A percentile compares a stretch with the other conserved stretches of the same genome.
These are phyloP conservation scores for Tulasnella sp. DNA, from an alignment of 768 basidiomycete genomes.

Conservation along the genomic window DNA sequence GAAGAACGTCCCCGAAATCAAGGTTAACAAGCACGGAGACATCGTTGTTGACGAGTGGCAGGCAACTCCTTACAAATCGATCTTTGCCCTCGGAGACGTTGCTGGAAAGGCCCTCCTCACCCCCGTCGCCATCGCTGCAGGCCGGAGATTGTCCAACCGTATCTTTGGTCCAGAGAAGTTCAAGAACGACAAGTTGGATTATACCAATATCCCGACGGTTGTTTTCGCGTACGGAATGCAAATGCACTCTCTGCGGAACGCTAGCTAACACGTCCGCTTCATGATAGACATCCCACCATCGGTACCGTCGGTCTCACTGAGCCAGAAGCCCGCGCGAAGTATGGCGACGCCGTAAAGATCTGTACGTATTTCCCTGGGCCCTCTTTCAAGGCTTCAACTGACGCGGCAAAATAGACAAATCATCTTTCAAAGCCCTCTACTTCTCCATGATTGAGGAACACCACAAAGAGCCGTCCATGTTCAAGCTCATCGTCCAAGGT, in stretches of 20 bases:
- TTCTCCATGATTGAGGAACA: conserved; percentile 82
- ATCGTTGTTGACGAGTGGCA: conserved; percentile 88
- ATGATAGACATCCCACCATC: conserved; percentile 77
- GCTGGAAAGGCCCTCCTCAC: conserved; percentile 88
- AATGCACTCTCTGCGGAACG: conserved; percentile 22
- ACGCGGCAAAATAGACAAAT: conserved; percentile 50
- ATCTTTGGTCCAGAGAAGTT: conserved; percentile 81
- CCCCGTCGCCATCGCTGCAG: conserved; percentile 96
- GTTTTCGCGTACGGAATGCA: conserved; percentile 81
- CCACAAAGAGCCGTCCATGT: conserved; percentile 91
- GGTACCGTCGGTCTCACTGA: conserved; percentile 95
- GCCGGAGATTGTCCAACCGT: conserved; percentile 78
- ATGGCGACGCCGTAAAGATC: conserved; percentile 82
- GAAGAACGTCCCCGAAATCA: conserved; percentile 59
- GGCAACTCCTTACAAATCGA: conserved; percentile 58
- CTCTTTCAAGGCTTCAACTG: background rate
- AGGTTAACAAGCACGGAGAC: conserved; percentile 71
- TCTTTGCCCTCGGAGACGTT: conserved; percentile 87
- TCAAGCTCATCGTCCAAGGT: conserved; percentile 83
- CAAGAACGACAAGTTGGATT: conserved; percentile 80
- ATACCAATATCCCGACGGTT: conserved; percentile 87
- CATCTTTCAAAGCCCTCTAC: conserved; percentile 75
- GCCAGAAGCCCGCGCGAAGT: conserved; percentile 77
- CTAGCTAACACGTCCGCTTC: background rate
- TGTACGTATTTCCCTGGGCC: conserved; percentile 53